Conservation (phyloP, 2,329 filamentous ascomycete species). For the Fusarium sp. region DNA sequence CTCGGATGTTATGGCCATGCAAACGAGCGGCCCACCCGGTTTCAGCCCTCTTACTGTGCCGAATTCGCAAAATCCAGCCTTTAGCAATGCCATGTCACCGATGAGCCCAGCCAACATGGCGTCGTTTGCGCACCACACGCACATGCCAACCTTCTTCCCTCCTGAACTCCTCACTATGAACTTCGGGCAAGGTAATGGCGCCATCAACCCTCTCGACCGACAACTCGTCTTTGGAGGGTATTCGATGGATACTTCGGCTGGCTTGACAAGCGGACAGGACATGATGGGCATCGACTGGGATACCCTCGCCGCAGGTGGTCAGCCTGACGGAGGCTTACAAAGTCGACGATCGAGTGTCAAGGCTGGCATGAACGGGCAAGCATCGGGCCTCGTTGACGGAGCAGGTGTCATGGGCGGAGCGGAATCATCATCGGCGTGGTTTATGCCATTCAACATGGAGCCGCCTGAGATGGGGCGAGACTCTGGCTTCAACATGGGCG, state of each 20-base stretch:
- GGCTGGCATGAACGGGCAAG: conserved; percentile 44
- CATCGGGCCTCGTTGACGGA: conserved; percentile 29
- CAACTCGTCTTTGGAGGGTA: conserved; percentile 83
- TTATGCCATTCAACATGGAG: conserved; percentile 92
- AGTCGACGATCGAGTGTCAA: conserved; percentile 44
- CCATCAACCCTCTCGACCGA: conserved; percentile 77
- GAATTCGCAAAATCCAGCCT: conserved; percentile 54
- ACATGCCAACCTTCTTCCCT: conserved; percentile 57
- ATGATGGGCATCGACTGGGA: conserved; percentile 60
- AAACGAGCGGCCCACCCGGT: conserved; percentile 51
- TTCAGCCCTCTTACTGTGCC: conserved; percentile 57
- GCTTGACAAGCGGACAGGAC: conserved; percentile 48
- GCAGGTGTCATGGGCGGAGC: conserved; percentile 44
- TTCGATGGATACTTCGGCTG: conserved; percentile 59
- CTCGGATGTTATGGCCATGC: conserved; percentile 53
- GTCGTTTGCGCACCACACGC: conserved; percentile 51
- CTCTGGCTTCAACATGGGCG: conserved; percentile 52
- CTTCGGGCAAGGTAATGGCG: conserved; percentile 60
- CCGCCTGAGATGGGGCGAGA: conserved; percentile 71
- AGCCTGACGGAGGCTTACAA: conserved; percentile 40
- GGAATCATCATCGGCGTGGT: conserved; percentile 79
- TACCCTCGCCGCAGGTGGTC: conserved; percentile 48
- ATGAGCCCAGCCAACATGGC: conserved; percentile 61
- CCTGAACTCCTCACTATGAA: conserved; percentile 65
- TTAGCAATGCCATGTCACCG: conserved; percentile 62